Conservation (phyloP, 192 early-diverging fungal species). For the Coemansia sp. region DNA sequence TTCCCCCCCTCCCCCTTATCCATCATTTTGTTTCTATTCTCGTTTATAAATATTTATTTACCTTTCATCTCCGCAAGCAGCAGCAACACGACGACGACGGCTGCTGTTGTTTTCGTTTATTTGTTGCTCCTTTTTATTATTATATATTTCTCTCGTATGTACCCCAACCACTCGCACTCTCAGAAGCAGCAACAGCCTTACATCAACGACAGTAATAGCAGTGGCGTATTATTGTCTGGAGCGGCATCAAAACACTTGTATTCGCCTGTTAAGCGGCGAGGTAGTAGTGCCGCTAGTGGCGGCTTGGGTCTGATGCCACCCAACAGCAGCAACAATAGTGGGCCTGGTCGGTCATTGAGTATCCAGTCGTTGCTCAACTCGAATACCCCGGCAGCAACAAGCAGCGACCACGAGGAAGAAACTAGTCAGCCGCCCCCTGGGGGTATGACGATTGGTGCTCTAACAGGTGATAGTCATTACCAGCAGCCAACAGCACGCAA, state of each 20-base stretch:
- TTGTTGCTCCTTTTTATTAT: background rate
- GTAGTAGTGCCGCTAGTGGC: background rate
- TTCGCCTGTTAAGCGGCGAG: background rate
- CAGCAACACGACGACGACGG: background rate
- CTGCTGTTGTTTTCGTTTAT: background rate
- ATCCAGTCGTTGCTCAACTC: constrained; percentile 18
- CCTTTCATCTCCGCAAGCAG: background rate
- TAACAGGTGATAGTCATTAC: background rate
- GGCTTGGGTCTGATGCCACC: background rate
- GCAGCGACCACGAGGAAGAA: background rate
- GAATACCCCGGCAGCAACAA: background rate
- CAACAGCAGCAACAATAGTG: background rate
- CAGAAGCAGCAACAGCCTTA: background rate
- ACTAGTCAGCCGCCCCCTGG: background rate
- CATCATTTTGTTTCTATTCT: constrained; percentile 5
- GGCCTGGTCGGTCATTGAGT: constrained; percentile 8
- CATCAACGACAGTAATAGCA: background rate
- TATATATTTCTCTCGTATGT: background rate
- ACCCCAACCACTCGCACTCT: background rate
- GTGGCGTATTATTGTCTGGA: background rate
- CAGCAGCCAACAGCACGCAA: background rate
- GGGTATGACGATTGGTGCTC: background rate
- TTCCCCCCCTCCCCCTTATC: background rate
- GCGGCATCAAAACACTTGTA: background rate
- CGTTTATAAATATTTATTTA: background rate